Evolutionary conservation across 2,329 filamentous ascomycete species (phyloP).

Genomic region (Tolypocladium tundrense): DNA sequence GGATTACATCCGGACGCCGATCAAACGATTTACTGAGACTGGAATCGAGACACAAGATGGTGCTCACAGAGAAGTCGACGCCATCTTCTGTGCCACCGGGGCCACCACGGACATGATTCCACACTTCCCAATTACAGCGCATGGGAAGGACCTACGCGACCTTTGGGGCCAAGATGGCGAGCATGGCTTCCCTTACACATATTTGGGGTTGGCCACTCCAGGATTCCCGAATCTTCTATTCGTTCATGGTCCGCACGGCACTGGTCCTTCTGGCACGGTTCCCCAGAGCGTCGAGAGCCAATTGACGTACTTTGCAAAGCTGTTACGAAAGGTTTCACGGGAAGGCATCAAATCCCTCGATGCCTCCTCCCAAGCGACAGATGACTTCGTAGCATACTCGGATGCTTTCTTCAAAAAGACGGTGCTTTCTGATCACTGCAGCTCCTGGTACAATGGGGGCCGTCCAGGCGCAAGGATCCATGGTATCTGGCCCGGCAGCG

Average conservation of each 20-base stretch:
- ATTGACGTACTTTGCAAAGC: constrained; percentile 53
- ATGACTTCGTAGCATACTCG: constrained; percentile 52
- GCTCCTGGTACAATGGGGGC: constrained; percentile 63
- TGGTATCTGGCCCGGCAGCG: constrained; percentile 61
- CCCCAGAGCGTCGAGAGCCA: constrained; percentile 59
- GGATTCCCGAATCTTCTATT: constrained; percentile 60
- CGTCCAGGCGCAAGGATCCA: constrained; percentile 52
- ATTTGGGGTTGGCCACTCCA: constrained; percentile 52
- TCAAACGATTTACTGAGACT: constrained; percentile 45
- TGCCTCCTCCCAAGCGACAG: constrained; percentile 47
- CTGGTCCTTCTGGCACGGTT: constrained; percentile 53
- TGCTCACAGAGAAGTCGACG: constrained; percentile 45
- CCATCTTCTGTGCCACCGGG: constrained; percentile 59
- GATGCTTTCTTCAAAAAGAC: constrained; percentile 45
- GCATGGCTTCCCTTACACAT: constrained; percentile 56
- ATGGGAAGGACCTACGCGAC: constrained; percentile 40
- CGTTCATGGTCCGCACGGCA: constrained; percentile 49
- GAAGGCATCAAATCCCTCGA: constrained; percentile 56
- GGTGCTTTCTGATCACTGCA: constrained; percentile 51
- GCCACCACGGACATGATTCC: constrained; percentile 50
- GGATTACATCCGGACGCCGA: constrained; percentile 46
- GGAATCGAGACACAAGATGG: constrained; percentile 54
- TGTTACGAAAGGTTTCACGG: constrained; percentile 54
- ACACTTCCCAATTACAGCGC: constrained; percentile 48
- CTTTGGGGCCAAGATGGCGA: constrained; percentile 46